Base-by-base conservation (phyloP, 78 protist genomes). In the Dictyostelium brefeldianum region DNA sequence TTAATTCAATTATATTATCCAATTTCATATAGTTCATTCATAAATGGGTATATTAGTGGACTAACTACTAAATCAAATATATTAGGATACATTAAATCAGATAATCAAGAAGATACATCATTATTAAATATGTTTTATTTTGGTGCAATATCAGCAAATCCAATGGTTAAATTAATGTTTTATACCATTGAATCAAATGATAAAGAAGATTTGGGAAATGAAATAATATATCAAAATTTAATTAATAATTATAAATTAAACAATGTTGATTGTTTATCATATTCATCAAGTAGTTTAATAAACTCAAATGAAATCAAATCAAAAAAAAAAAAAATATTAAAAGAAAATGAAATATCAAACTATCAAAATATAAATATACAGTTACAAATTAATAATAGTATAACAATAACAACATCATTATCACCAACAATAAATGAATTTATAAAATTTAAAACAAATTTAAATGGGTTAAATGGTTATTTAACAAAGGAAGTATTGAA, bases 91-190 rank as follows among this genome's bases (percentile, higher is more conserved):
- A 14, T 67, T 29, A 67, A 62, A 62, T 25, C 75, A 36, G 31
- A 67, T 67, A 17, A 31, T 29, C 18, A 12, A 8, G 22, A 67
- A 12, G 75, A 67, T 67, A n/a, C 11, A 31, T 1, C 46, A 31
- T 31, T 67, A 29, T 29, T 67, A 36, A 36, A 67, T 67, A 31
- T 18, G 36, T 67, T 67, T 31, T 67, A 67, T 67, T 67, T 31
- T 67, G 75, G 75, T 10, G 47, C 48, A 67, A 67, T 4, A 67
- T 17, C 29, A 67, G 10, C 75, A 31, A 67, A 67, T 17, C 48
- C 75, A 67, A 67, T 31, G 41, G 48, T 67, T 31, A 67, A 67
- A 31, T 25, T 67, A 31, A 31, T 67, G 48, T 67, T 31, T 67
- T 67, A 67, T 18, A 31, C 75, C 75, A 31, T 67, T 67, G 75